These are phyloP conservation scores for Diplocarpon mali DNA, from an alignment of 2,329 filamentous ascomycete genomes.

Conservation along the genomic window DNA sequence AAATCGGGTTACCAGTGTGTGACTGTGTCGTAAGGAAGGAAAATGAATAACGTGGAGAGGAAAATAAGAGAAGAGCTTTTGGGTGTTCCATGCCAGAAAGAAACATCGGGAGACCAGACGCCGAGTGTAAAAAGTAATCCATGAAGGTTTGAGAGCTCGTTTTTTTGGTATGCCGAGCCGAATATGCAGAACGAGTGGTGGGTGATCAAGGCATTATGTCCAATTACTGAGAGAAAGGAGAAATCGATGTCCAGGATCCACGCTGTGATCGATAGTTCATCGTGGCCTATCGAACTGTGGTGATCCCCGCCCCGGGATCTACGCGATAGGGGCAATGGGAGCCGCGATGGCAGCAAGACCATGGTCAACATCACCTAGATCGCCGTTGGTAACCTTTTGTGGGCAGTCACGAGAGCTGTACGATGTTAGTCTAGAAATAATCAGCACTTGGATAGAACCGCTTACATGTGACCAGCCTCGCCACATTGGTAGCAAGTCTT, in stretches of 20 bases:
- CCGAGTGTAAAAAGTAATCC: constrained; percentile 24
- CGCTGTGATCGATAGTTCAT: constrained; percentile 25
- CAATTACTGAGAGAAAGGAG: constrained; percentile 23
- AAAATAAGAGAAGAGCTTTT: constrained; percentile 17
- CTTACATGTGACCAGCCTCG: constrained; percentile 86
- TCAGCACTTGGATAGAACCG: not conserved
- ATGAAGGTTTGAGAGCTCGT: constrained; percentile 15
- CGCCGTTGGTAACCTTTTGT: constrained; percentile 48
- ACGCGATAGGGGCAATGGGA: constrained; percentile 35
- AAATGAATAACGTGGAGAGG: constrained; percentile 25
- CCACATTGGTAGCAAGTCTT: constrained; percentile 99
- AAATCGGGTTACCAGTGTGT: constrained; percentile 25
- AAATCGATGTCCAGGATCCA: constrained; percentile 23
- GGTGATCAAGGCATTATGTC: constrained; percentile 22
- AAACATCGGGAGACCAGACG: constrained; percentile 26
- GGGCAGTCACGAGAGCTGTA: constrained; percentile 39
- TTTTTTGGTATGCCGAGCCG: constrained; percentile 23
- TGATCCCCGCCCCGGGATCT: constrained; percentile 19
- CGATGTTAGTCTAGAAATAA: not conserved
- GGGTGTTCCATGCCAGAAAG: constrained; percentile 17
- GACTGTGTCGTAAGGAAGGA: constrained; percentile 22
- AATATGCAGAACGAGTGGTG: constrained; percentile 24
- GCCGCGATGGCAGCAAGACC: constrained; percentile 30
- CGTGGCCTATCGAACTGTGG: constrained; percentile 24
- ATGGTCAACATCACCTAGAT: constrained; percentile 26